Evolutionary conservation across 768 basidiomycete species (phyloP).

Genomic region (Auricularia sp.): DNA sequence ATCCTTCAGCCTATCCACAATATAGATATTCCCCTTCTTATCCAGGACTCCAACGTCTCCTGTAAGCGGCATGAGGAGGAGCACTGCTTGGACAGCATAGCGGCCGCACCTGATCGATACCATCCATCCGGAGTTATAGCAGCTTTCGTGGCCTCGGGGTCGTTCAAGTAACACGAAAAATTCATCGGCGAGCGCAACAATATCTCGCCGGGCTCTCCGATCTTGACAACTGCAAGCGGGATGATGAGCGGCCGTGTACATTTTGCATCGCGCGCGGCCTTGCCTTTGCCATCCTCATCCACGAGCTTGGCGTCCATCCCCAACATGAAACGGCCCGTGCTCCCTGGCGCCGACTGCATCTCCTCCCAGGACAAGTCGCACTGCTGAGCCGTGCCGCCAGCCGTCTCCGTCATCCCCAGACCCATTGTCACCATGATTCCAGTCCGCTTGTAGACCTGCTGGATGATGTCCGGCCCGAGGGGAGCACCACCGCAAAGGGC

Average conservation of each 20-base stretch:
- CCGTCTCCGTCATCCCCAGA: background rate
- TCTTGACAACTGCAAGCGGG: background rate
- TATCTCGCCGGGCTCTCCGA: background rate
- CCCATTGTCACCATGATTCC: conserved; percentile 17
- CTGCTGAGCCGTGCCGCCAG: background rate
- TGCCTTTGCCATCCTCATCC: conserved; percentile 1
- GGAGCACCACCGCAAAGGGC: conserved; percentile 77
- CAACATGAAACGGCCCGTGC: conserved; percentile 2
- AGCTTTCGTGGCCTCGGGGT: conserved; percentile 14
- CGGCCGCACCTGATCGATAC: background rate
- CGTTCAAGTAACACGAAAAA: conserved; percentile 18
- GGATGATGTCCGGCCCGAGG: conserved; percentile 51
- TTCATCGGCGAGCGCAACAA: conserved; percentile 3
- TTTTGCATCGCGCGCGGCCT: background rate
- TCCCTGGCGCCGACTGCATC: conserved; percentile 12
- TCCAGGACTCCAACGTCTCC: background rate
- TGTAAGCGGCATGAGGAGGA: background rate
- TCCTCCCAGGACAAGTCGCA: conserved; percentile 11
- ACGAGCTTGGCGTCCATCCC: conserved; percentile 3
- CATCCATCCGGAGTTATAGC: conserved; percentile 6
- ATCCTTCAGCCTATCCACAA: conserved; percentile 15
- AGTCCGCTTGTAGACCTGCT: conserved; percentile 31
- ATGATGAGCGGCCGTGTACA: background rate
- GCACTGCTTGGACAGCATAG: background rate
- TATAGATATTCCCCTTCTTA: conserved; percentile 7